phyloP scores from a whole-genome alignment of 768 basidiomycete species.

The Fomitopsis pulvina region DNA sequence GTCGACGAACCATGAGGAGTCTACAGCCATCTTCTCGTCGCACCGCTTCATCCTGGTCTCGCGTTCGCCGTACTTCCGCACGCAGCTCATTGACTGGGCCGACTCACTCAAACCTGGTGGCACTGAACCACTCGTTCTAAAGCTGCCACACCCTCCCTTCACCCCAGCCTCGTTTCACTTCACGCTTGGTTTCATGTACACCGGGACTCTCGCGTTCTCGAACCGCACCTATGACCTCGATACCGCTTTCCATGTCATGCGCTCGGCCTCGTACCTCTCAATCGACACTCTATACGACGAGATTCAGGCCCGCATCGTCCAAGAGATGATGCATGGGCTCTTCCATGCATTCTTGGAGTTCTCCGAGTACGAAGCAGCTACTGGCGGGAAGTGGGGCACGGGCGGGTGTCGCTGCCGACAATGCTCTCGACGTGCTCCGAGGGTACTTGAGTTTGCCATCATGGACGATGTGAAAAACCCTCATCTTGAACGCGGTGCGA shows the following conservation, averaged over 20 bases:
- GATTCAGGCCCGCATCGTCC: constrained; percentile 72
- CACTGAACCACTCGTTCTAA: constrained; percentile 56
- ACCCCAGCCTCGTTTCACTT: constrained; percentile 93
- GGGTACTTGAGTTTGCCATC: constrained; percentile 78
- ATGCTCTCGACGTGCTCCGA: constrained; percentile 72
- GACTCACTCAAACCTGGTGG: constrained; percentile 28
- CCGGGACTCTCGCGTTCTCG: constrained; percentile 89
- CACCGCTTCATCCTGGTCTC: constrained; percentile 92
- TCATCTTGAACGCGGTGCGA: constrained; percentile 62
- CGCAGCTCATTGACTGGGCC: constrained; percentile 67
- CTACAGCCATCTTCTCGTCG: constrained; percentile 82
- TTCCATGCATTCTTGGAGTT: constrained; percentile 81
- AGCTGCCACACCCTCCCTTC: constrained; percentile 87
- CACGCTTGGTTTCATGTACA: constrained; percentile 90
- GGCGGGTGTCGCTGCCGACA: constrained; percentile 82
- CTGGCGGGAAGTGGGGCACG: constrained; percentile 71
- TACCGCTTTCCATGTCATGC: constrained; percentile 86
- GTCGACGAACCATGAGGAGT: constrained; percentile 54
- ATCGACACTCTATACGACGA: constrained; percentile 72
- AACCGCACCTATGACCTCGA: constrained; percentile 90
- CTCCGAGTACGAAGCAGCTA: constrained; percentile 69
- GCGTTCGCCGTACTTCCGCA: constrained; percentile 82
- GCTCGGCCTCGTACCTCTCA: constrained; percentile 73
- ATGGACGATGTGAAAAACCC: constrained; percentile 71
- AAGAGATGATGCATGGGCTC: constrained; percentile 88